Percentiles rank a stretch among this genome's conserved stretches.
Conservation (phyloP, 169 alveolate species). For the Cryptosporidium sp. region DNA sequence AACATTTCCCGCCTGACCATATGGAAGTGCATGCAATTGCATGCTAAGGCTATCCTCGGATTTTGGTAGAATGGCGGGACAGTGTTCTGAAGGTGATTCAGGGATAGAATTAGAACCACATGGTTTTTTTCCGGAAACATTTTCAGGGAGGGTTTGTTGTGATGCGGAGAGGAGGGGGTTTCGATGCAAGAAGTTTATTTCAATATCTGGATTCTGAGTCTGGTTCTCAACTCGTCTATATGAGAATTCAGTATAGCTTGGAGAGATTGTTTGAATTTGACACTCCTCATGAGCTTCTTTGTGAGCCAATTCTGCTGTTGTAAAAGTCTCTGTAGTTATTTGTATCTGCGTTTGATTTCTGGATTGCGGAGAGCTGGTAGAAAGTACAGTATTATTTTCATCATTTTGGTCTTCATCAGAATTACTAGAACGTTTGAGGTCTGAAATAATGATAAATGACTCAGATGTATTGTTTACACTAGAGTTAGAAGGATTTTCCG, state of each 20-base stretch:
- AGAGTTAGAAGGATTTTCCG: not conserved
- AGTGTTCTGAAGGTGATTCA: not conserved
- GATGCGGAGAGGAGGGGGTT: not conserved
- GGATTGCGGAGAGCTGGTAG: not conserved
- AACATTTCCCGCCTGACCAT: not conserved
- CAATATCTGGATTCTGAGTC: not conserved
- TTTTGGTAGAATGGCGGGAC: not conserved
- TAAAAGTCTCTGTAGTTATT: not conserved
- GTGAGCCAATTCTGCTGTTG: not conserved
- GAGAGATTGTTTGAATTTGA: not conserved
- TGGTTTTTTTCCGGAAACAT: not conserved
- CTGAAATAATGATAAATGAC: conserved; percentile 4
- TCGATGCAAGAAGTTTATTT: too few species aligned
- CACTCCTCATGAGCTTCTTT: not conserved
- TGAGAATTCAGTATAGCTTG: too few species aligned
- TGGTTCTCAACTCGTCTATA: not conserved
- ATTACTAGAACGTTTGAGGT: not conserved
- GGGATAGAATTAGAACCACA: not conserved
- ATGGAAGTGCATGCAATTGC: not conserved
- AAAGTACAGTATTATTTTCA: not conserved
- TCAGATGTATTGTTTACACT: not conserved
- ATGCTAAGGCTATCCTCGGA: not conserved
- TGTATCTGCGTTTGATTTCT: not conserved
- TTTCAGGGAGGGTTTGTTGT: not conserved
- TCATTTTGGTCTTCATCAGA: not conserved